Base-by-base conservation (phyloP, 768 basidiomycete species). In the Hemileccinum rubropunctum region DNA sequence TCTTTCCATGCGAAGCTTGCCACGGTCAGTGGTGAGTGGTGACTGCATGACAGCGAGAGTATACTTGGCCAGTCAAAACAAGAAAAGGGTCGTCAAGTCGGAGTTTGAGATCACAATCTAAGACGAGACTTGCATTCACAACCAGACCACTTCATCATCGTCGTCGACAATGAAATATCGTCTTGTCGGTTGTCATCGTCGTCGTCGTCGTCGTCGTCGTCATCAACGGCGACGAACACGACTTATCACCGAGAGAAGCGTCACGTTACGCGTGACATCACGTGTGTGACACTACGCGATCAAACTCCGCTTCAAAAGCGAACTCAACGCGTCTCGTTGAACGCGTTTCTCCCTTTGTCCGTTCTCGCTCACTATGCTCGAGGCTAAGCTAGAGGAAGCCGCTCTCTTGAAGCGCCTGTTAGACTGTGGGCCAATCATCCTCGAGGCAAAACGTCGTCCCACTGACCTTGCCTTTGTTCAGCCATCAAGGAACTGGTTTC, bases 401-500 rank as follows among this genome's bases (percentile, higher is more conserved):
- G 85, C 86, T 6, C 83, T 85, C 4, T 78, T 98, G 55, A 98
- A 98, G 71, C 92, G 91, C 63, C 78, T 99, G 41, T 78, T 99
- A 11, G 95, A 99, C 62, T 86, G 95, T 95, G 54, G 13, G 84
- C 69, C 18, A 3, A n/a, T 30, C 38, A n/a, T 36, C 21, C 17
- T 38, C 28, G 12, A 4, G 32, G 1, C 45, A 41, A 23, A 18
- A 1, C 11, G 10, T 7, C 1, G 11, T 13, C 14, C 8, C 9
- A 0, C 47, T 62, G 4, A 60, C 35, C 5, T 14, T 7, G 21
- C 42, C 56, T 48, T 55, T 30, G 38, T 55, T 12, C 60, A 98
- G 95, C 95, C 48, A 83, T 98, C 81, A 98, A 97, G 71, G 97
- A 98, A 66, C 84, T 98, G 41, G 95, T 99, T 41, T 84, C 92